Evolutionary conservation across 208 protist genomes (phyloP), one percentile per base, ranked within the genome.

Genomic region (Willaertia magna): DNA sequence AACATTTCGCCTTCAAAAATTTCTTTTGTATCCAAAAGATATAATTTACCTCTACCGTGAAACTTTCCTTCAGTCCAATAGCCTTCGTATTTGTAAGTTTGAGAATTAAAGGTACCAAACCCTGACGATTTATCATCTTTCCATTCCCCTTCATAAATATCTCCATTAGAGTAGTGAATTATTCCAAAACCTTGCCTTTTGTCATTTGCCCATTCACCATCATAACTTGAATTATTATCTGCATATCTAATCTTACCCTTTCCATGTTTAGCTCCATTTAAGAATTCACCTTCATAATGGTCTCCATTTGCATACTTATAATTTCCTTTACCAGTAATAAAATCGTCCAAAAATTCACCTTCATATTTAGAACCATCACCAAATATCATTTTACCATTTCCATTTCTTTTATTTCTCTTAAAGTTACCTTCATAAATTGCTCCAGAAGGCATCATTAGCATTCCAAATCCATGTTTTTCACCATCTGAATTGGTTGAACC

Each of bases 231-330:
- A 2, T 44, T 9, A 76, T 93, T 94, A 75, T 93, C 91, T n/a
- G 55, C 55, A 67, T 95, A 86, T 34, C 91, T 94, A 74, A 94
- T 94, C 51, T 89, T 93, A 30, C 95, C 95, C 39, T 92, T 87
- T 46, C 95, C 95, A 74, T 96, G 87, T 9, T 93, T 94, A 79
- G 93, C 86, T n/a, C 92, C 92, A 85, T 94, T 91, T 34, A 89
- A 90, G 92, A 94, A 96, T 85, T 91, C 86, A 11, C 91, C 91
- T 74, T 91, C 88, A 85, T 93, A 93, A 4, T 89, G 61, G 76
- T 91, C 87, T 34, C 90, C 89, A 79, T 7, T 84, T 9, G 85
- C 51, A 44, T 87, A 87, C 14, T 43, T 42, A 40, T 34, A 55
- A 26, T 11, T 44, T 43, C 84, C 84, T 43, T 75, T 52, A 44